These are phyloP conservation scores for Daldinia bambusicola DNA, from an alignment of 495 filamentous ascomycete genomes.

Conservation along the genomic window DNA sequence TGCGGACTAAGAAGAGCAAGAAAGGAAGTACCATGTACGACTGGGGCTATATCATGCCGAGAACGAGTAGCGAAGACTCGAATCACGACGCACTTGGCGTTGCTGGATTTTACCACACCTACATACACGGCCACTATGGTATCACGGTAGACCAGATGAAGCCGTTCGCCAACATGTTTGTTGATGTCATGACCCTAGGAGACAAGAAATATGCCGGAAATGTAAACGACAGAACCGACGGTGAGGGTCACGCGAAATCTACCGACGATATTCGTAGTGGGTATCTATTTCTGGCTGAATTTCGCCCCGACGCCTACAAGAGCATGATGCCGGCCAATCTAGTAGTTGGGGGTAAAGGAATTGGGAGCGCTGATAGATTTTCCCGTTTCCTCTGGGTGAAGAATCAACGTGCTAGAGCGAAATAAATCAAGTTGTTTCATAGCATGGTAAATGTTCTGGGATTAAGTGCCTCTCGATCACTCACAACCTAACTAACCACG, in stretches of 20 bases:
- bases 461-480: background rate
- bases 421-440: background rate
- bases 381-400: conserved; percentile 40
- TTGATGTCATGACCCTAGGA: conserved; percentile 36
- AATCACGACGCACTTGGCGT: background rate
- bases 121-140: conserved; percentile 30
- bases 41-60: conserved; percentile 22
- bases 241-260: background rate
- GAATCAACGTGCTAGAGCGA: conserved; percentile 24
- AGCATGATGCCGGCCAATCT: conserved; percentile 33
- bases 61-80: background rate
- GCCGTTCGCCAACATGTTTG: conserved; percentile 35
- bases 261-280: background rate
- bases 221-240: conserved; percentile 14
- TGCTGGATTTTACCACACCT: conserved; percentile 10
- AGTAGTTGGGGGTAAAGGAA: conserved; percentile 15
- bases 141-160: conserved; percentile 39
- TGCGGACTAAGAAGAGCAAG: conserved; percentile 24
- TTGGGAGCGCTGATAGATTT: conserved; percentile 25
- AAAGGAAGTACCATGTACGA: conserved; percentile 31
- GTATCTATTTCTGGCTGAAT: conserved; percentile 14
- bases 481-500: too few relatives aligned
- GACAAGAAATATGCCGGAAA: conserved; percentile 28
- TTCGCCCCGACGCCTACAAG: conserved; percentile 31
- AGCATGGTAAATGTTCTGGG: background rate